Conservation (phyloP, 306 rosid species). For the Begonia masoniana region DNA sequence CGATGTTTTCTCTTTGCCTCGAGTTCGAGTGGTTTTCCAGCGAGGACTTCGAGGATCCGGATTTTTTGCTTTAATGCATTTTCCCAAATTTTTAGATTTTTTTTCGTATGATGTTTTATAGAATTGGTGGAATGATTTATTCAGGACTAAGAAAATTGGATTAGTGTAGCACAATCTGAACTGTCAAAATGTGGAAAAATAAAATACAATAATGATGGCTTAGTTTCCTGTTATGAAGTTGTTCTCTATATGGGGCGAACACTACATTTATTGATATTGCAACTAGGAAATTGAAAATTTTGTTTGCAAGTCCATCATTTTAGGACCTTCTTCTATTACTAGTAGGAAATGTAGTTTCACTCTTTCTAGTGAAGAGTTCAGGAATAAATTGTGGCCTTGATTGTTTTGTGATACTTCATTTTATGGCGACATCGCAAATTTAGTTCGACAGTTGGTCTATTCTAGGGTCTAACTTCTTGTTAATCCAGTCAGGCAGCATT, state of each 20-base stretch:
- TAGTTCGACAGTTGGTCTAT: background rate
- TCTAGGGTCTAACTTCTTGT: conserved; percentile 23
- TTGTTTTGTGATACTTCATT: background rate
- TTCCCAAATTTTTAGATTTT: too few species aligned
- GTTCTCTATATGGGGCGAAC: background rate
- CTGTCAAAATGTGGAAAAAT: too few species aligned
- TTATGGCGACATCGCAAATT: background rate
- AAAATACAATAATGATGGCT: too few species aligned
- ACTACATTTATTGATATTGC: background rate
- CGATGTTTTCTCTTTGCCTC: background rate
- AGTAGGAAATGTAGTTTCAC: too few species aligned
- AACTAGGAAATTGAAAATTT: background rate
- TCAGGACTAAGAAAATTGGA: background rate
- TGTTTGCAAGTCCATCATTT: background rate
- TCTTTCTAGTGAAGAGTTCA: too few species aligned
- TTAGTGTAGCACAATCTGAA: too few species aligned
- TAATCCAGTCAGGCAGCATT: conserved; percentile 15
- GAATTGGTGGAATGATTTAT: background rate
- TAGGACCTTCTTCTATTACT: too few species aligned
- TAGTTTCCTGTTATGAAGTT: too few species aligned
- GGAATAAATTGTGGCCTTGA: too few species aligned
- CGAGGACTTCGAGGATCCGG: background rate
- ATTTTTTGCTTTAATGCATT: conserved; percentile 1
- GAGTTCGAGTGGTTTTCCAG: background rate
- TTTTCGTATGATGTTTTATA: too few species aligned